These are phyloP conservation scores for Microcera coccophila DNA, from an alignment of 2,329 filamentous ascomycete species.

Conservation along the genomic window DNA sequence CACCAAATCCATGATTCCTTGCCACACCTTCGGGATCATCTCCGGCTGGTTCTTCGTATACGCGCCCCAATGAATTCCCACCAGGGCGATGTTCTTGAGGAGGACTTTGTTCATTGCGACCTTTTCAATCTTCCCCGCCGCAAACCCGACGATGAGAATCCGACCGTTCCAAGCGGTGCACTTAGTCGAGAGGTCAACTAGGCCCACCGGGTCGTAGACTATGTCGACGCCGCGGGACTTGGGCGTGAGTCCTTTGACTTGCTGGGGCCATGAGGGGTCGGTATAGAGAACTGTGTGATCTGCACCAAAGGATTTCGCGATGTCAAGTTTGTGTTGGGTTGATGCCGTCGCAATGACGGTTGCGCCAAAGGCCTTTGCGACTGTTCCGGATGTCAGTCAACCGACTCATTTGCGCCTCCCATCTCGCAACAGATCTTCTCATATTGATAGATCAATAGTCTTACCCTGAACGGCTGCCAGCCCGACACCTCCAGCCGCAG, in stretches of 20 bases:
- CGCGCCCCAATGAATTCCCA: slow-evolving; percentile 88
- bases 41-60: slow-evolving; percentile 72
- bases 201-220: slow-evolving; percentile 89
- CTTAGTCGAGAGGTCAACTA: slow-evolving; percentile 84
- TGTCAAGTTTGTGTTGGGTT: slow-evolving; percentile 70
- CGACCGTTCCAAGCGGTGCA: slow-evolving; percentile 92
- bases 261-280: slow-evolving; percentile 56
- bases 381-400: slow-evolving; percentile 24
- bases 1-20: slow-evolving; percentile 75
- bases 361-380: slow-evolving; percentile 88
- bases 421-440: too few species aligned
- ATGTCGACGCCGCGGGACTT: slow-evolving; percentile 76
- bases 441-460: slow-evolving; percentile 7
- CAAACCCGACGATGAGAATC: slow-evolving; percentile 84
- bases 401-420: too few species aligned
- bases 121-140: slow-evolving; percentile 72
- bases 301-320: slow-evolving; percentile 77
- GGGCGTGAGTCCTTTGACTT: slow-evolving; percentile 75
- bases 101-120: slow-evolving; percentile 88
- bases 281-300: slow-evolving; percentile 80
- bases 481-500: slow-evolving; percentile 87
- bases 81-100: slow-evolving; percentile 86
- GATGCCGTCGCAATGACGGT: slow-evolving; percentile 92
- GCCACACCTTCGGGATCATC: slow-evolving; percentile 71
- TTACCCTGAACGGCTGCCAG: slow-evolving; percentile 78